phyloP scores from a whole-genome alignment of 2,329 filamentous ascomycete species.

The Nemania sp. region DNA sequence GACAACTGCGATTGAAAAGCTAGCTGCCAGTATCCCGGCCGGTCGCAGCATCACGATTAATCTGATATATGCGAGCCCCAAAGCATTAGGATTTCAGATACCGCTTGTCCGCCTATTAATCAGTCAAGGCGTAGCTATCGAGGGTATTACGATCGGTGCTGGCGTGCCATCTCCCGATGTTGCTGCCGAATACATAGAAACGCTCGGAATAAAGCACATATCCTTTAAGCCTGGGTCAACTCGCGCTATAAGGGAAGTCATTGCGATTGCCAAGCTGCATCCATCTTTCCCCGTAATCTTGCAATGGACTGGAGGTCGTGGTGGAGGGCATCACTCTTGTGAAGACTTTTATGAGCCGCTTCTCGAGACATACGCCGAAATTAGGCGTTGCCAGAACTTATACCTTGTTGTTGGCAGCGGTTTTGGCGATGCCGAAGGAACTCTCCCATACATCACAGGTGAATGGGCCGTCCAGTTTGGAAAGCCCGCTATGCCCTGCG shows the following conservation, averaged over 20 bases:
- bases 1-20: conserved; percentile 82
- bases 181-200: conserved; percentile 90
- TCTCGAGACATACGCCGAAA: conserved; percentile 85
- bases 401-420: conserved; percentile 88
- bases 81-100: conserved; percentile 90
- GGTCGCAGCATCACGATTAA: conserved; percentile 89
- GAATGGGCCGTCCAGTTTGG: conserved; percentile 81
- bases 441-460: conserved; percentile 89
- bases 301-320: conserved; percentile 93
- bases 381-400: conserved; percentile 82
- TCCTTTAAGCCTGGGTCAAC: conserved; percentile 90
- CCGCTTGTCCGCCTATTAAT: conserved; percentile 78
- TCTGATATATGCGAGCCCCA: conserved; percentile 87
- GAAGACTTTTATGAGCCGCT: conserved; percentile 95
- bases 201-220: conserved; percentile 89
- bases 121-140: conserved; percentile 83
- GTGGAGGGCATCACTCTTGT: conserved; percentile 90
- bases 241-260: conserved; percentile 83
- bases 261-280: conserved; percentile 91
- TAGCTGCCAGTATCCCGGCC: conserved; percentile 79
- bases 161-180: conserved; percentile 93
- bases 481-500: conserved; percentile 91
- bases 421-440: conserved; percentile 86
- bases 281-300: conserved; percentile 86
- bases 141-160: conserved; percentile 88